phyloP scores from a whole-genome alignment of 2,329 filamentous ascomycete genomes.

The Apiospora pterosperma region DNA sequence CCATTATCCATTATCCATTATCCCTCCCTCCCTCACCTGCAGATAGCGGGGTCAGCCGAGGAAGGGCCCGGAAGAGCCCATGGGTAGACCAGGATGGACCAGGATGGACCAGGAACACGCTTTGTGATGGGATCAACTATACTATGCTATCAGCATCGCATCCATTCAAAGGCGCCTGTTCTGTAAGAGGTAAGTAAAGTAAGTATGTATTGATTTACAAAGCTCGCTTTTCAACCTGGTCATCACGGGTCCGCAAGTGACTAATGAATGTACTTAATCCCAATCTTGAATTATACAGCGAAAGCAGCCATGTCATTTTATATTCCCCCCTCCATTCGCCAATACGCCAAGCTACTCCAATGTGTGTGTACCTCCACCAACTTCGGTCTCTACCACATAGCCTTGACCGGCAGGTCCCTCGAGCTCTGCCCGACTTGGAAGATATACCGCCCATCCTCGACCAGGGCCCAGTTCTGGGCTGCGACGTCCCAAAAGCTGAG shows the following conservation, averaged over 20 bases:
- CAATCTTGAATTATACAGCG: background rate
- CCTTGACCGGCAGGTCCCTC: conserved; percentile 16
- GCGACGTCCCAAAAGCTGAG: conserved; percentile 69
- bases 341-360: background rate
- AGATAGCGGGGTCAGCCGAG: background rate
- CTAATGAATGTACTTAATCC: background rate
- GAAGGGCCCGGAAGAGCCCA: background rate
- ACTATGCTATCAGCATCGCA: background rate
- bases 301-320: background rate
- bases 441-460: conserved; percentile 39
- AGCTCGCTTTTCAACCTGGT: too few relatives aligned
- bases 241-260: background rate
- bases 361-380: background rate
- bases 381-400: background rate
- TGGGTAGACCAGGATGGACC: background rate
- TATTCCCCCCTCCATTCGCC: background rate
- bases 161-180: too few relatives aligned
- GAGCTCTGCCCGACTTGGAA: conserved; percentile 36
- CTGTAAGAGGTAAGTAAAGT: too few relatives aligned
- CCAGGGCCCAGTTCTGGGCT: conserved; percentile 67
- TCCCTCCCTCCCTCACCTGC: background rate
- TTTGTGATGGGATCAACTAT: background rate
- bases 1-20: too few relatives aligned
- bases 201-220: too few relatives aligned
- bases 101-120: background rate